phyloP scores from a whole-genome alignment of 345 rosid genomes.

The Arabidopsis arenosa region DNA sequence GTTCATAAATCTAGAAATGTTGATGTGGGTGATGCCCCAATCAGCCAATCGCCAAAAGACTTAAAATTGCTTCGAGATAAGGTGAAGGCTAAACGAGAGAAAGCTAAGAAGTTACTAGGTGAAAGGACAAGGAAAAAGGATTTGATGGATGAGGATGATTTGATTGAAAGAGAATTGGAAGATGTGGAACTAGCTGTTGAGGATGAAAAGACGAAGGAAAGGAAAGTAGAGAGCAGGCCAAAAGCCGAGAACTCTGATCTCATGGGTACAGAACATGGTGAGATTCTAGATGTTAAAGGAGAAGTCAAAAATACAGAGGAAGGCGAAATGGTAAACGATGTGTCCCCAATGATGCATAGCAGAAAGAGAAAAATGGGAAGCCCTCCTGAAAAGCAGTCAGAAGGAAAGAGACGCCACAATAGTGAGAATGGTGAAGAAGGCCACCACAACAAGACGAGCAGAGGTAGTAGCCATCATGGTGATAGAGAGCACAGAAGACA shows the following conservation, averaged over 20 bases:
- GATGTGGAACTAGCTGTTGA: constrained; percentile 73
- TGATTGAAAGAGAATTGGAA: constrained; percentile 84
- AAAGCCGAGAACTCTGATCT: constrained; percentile 44
- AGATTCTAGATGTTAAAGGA: constrained; percentile 44
- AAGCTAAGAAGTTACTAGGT: constrained; percentile 68
- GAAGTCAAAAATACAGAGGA: constrained; percentile 54
- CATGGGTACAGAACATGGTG: constrained; percentile 46
- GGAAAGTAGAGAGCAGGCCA: constrained; percentile 55
- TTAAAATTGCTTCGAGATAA: constrained; percentile 74
- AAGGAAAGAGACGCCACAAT: constrained; percentile 42
- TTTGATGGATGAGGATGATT: constrained; percentile 84
- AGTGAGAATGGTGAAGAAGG: constrained; percentile 42
- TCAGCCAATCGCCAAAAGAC: constrained; percentile 78
- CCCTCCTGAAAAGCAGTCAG: constrained; percentile 62
- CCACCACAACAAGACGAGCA: constrained; percentile 34
- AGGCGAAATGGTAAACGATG: constrained; percentile 65
- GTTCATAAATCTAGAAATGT: constrained; percentile 50
- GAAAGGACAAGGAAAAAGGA: constrained; percentile 66
- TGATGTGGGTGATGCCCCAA: constrained; percentile 60
- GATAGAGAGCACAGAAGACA: constrained; percentile 47
- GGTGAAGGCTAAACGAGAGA: constrained; percentile 78
- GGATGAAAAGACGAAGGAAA: constrained; percentile 63
- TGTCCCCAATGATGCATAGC: constrained; percentile 56
- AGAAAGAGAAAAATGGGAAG: constrained; percentile 76
- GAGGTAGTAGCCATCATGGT: constrained; percentile 35